Base-by-base conservation (phyloP, 768 basidiomycete species). In the Mycena crocata region DNA sequence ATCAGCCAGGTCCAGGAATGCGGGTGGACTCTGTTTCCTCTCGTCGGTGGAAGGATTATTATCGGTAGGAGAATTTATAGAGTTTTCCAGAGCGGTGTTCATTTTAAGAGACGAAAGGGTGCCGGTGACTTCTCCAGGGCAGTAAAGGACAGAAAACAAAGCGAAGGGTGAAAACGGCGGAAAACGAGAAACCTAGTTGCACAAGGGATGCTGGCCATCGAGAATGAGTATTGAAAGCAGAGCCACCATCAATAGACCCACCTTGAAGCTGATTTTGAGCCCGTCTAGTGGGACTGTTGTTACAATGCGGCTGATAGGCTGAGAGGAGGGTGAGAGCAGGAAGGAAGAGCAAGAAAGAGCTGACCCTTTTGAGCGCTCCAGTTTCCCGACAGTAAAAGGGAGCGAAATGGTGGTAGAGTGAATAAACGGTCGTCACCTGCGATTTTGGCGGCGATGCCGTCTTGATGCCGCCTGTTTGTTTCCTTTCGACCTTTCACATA, bases 1-100 rank as follows among this genome's bases (percentile, higher is more conserved):
- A 82, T 96, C 94, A 65, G 94, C 94, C 74, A 96, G 89, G 85
- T 96, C 94, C 81, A 96, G 85, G 82, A 96, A 96, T 63, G 94
- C 94, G 69, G 94, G 93, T 23, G 94, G 94, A 79, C 91, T 95
- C 74, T 92, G 91, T 84, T 93, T 94, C 78, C 90, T 85, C 71
- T 88, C 90, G 75, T 90, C 90, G 57, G 86, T 82, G 77, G 87
- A 74, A 75, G 86, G 79, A 77, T 82, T 86, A 89, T 87, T 87
- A 90, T 92, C 89, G 86, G 83, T 79, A 85, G 89, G 85, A 77
- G 85, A 81, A 82, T 80, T 66, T 62, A 42, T 90, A 89, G 87
- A 86, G 79, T 89, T 88, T 83, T 93, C 89, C 82, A 85, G 78
- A 81, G 83, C 81, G 79, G 82, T 81, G 80, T 87, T 90, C 93